A percentile compares a stretch with the other conserved stretches of the same genome.
These are phyloP conservation scores for Exophiala aquamarina DNA, from an alignment of 2,329 filamentous ascomycete species.

Conservation along the genomic window DNA sequence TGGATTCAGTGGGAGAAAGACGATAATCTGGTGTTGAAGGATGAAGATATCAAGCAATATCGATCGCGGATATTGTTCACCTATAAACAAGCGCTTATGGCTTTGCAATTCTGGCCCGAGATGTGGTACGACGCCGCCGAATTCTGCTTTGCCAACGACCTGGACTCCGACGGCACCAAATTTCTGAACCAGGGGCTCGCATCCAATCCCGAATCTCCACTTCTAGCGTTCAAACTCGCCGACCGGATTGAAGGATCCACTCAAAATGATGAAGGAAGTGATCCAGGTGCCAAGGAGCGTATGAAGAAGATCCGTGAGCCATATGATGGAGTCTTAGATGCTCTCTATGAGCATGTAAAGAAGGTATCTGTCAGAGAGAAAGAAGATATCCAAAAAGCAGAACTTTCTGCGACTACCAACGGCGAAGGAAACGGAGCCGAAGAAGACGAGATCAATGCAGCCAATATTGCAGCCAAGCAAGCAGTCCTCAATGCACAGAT, in stretches of 20 bases:
- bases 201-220: constrained; percentile 89
- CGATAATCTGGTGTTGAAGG: constrained; percentile 81
- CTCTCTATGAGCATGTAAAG: constrained; percentile 82
- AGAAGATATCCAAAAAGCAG: constrained; percentile 56
- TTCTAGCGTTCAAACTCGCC: constrained; percentile 85
- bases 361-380: constrained; percentile 67
- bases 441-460: constrained; percentile 55
- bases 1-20: constrained; percentile 97
- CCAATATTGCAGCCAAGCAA: constrained; percentile 50
- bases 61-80: constrained; percentile 80
- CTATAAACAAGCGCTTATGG: constrained; percentile 92
- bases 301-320: constrained; percentile 77
- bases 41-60: constrained; percentile 74
- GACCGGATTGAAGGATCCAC: constrained; percentile 82
- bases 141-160: constrained; percentile 80
- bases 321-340: constrained; percentile 78
- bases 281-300: constrained; percentile 58
- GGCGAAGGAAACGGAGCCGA: constrained; percentile 34
- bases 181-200: constrained; percentile 79
- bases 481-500: constrained; percentile 56
- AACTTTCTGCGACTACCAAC: constrained; percentile 47
- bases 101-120: constrained; percentile 89
- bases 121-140: constrained; percentile 94
- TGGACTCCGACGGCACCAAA: constrained; percentile 70
- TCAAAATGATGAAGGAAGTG: constrained; percentile 73